Conservation (phyloP, 306 rosid genomes). For the Castanopsis chinensis region DNA sequence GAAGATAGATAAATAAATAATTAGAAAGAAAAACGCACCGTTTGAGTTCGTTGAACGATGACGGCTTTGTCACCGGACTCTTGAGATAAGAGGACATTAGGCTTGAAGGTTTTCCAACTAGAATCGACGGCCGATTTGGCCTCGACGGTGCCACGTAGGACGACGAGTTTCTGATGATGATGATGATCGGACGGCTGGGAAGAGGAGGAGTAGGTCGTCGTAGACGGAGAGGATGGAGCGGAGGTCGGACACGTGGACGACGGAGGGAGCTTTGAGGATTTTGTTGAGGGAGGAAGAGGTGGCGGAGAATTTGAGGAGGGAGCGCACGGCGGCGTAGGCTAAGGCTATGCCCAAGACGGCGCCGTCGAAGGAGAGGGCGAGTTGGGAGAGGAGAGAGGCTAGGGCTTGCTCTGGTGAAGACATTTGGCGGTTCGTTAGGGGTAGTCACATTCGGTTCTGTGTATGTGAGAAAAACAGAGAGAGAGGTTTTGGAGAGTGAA, state of each 20-base stretch:
- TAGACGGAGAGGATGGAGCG: slow-evolving; percentile 54
- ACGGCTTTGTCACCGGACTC: slow-evolving; percentile 79
- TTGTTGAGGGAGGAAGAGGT: slow-evolving; percentile 53
- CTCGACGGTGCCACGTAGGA: slow-evolving; percentile 75
- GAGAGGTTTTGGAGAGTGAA: background rate
- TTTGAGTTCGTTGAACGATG: slow-evolving; percentile 62
- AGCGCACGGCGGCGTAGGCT: slow-evolving; percentile 64
- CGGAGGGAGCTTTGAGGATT: slow-evolving; percentile 78
- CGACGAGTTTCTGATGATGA: slow-evolving; percentile 27
- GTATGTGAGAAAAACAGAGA: background rate
- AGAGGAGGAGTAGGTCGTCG: slow-evolving; percentile 6
- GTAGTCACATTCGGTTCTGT: background rate
- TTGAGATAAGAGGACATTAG: slow-evolving; percentile 47
- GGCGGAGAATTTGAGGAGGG: slow-evolving; percentile 47
- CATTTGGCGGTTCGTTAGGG: slow-evolving; percentile 29
- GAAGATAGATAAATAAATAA: background rate
- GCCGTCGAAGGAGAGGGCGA: slow-evolving; percentile 75
- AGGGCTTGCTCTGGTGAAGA: slow-evolving; percentile 76
- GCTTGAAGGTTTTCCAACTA: slow-evolving; percentile 45
- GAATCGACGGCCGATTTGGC: slow-evolving; percentile 63
- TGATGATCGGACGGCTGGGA: slow-evolving; percentile 21
- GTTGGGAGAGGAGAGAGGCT: slow-evolving; percentile 56
- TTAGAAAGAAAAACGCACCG: slow-evolving; percentile 35
- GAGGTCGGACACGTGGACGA: slow-evolving; percentile 66
- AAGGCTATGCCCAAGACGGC: slow-evolving; percentile 74